Percentiles rank a stretch among this genome's conserved stretches.
Conservation (phyloP, 2,329 filamentous ascomycete species). For the Cordyceps tenuipes region DNA sequence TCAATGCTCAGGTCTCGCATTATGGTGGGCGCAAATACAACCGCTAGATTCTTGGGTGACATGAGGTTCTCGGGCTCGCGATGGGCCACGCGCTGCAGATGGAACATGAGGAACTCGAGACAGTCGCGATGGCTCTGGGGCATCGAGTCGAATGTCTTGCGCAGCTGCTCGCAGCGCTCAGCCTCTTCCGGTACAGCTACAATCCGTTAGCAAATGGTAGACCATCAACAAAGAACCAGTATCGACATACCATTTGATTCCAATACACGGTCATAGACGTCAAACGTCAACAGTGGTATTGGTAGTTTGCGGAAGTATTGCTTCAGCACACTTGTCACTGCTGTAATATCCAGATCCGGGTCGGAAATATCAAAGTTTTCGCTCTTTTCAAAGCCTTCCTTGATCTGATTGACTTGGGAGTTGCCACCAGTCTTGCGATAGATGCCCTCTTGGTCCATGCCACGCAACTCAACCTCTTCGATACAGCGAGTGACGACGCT, state of each 20-base stretch:
- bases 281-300: conserved; percentile 80
- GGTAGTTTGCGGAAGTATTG: conserved; percentile 96
- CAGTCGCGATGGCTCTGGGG: conserved; percentile 80
- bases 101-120: conserved; percentile 88
- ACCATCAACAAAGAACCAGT: neutral
- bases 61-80: conserved; percentile 85
- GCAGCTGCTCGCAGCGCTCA: conserved; percentile 63
- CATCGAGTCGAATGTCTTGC: conserved; percentile 66
- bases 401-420: conserved; percentile 81
- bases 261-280: conserved; percentile 82
- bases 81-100: conserved; percentile 77
- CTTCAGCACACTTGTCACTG: conserved; percentile 90
- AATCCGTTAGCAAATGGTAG: conserved; percentile 14
- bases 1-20: conserved; percentile 87
- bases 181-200: conserved; percentile 55
- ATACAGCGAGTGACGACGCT: conserved; percentile 89
- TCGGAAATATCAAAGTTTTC: conserved; percentile 90
- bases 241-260: conserved; percentile 62
- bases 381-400: conserved; percentile 82
- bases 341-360: conserved; percentile 87
- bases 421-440: conserved; percentile 96
- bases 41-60: conserved; percentile 91
- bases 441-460: conserved; percentile 96
- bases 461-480: conserved; percentile 88
- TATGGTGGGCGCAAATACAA: conserved; percentile 96